Evolutionary conservation across 2,329 filamentous ascomycete genomes (phyloP).

Genomic region (Cercospora beticola): DNA sequence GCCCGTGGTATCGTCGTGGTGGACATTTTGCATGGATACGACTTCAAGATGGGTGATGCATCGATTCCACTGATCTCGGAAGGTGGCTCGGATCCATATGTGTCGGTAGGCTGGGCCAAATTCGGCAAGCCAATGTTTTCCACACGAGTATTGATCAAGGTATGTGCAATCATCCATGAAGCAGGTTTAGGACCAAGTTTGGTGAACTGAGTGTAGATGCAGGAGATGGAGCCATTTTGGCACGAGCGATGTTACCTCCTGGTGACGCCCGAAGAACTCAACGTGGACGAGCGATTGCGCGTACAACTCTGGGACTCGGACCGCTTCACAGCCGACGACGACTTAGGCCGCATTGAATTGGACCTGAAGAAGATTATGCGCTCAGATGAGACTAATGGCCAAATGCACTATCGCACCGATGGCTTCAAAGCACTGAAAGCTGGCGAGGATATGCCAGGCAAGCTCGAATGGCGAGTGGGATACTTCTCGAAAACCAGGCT

Average conservation of each 20-base stretch:
- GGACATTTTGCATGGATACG: constrained; percentile 64
- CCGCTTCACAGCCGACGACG: constrained; percentile 69
- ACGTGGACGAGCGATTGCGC: constrained; percentile 63
- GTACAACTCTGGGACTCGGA: constrained; percentile 77
- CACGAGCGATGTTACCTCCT: constrained; percentile 69
- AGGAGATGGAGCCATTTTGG: constrained; percentile 68
- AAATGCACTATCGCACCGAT: constrained; percentile 63
- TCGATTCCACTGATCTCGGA: constrained; percentile 56
- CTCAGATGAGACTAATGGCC: constrained; percentile 58
- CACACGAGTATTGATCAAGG: constrained; percentile 61
- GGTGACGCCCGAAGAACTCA: constrained; percentile 68
- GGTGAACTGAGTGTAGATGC: neutral
- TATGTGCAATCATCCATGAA: neutral
- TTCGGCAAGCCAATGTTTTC: constrained; percentile 68
- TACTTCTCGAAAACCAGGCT: constrained; percentile 69
- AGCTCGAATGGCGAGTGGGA: constrained; percentile 67
- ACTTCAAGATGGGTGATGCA: constrained; percentile 70
- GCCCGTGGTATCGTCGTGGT: constrained; percentile 65
- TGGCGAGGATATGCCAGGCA: constrained; percentile 67
- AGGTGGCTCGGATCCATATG: constrained; percentile 68
- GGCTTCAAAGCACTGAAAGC: constrained; percentile 64
- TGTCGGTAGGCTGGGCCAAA: constrained; percentile 74
- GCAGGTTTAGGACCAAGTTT: neutral
- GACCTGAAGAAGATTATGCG: constrained; percentile 66
- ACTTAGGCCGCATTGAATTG: constrained; percentile 70